These are phyloP conservation scores for Pythium biforme DNA, from an alignment of 352 stramenopile genomes.

Conservation along the genomic window DNA sequence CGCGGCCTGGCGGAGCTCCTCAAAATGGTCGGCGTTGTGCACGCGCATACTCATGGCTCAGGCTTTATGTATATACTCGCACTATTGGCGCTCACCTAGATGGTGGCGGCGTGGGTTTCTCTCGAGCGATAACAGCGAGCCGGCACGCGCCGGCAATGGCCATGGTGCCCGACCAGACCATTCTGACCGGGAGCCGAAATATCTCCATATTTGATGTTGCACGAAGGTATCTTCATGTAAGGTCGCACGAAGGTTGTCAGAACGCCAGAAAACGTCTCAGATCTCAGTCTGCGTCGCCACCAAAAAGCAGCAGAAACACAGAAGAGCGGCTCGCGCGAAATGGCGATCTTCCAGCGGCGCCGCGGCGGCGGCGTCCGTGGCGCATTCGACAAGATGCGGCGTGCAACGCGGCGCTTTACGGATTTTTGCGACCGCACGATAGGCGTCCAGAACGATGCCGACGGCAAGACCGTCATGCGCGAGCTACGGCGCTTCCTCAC, in stretches of 20 bases:
- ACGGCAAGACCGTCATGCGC: constrained; percentile 22
- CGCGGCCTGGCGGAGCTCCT: constrained; percentile 61
- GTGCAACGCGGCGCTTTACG: constrained; percentile 18
- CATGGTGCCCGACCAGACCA: constrained; percentile 7
- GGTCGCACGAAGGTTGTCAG: constrained; percentile 18
- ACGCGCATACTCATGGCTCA: constrained; percentile 73
- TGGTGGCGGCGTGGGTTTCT: too few relatives aligned
- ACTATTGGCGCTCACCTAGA: too few relatives aligned
- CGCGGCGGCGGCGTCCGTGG: constrained; percentile 7
- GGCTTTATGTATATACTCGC: too few relatives aligned
- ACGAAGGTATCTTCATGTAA: neutral
- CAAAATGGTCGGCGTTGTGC: constrained; percentile 74
- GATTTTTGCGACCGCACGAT: constrained; percentile 29
- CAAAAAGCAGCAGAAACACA: neutral
- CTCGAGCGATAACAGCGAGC: too few relatives aligned
- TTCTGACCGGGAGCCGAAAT: constrained; percentile 13
- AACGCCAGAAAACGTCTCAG: constrained; percentile 9
- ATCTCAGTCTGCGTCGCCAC: constrained; percentile 8
- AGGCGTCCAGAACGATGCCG: constrained; percentile 19
- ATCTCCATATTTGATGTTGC: neutral
- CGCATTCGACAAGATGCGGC: constrained; percentile 24
- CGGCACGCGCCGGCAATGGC: neutral
- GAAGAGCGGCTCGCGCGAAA: neutral
- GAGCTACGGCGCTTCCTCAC: constrained; percentile 27
- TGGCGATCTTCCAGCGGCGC: constrained; percentile 23